Evolutionary conservation across 1,139 yeast genomes (phyloP), one percentile per base, ranked within the genome.

Genomic region (Yamadazyma dushanensis): DNA sequence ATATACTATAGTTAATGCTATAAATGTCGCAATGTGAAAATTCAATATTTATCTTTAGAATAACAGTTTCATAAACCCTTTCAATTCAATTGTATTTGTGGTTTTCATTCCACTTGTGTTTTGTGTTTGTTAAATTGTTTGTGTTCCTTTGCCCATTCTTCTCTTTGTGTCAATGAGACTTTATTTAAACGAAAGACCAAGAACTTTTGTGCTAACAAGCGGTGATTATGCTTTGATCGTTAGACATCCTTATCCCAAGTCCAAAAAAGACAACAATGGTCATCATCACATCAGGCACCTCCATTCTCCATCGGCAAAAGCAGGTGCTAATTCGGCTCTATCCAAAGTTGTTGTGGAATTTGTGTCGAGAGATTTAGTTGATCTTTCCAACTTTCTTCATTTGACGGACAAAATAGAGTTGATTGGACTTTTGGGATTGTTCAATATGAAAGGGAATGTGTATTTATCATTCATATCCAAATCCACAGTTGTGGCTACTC

Each of bases 401-500:
- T 53, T 76, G 7, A 62, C 73, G 3, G 62, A 66, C 1, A 53
- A 50, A 27, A 54, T 60, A 31, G 59, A 60, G 30, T 63, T 78
- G 30, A 57, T 66, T 41, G 90, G 86, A 2, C 68, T 83, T 26
- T 54, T 83, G 24, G 94, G 94, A 1, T 56, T 83, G 18, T 60
- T 81, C 17, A 63, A 70, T 24, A 57, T 80, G 16, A 79, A 80
- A 45, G 75, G 75, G 4, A 66, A 70, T 33, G 65, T 78, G 6
- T 82, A 70, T 48, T 55, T 82, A 16, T 82, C 82, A 2, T 73
- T 83, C 32, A 71, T 84, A 26, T 74, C 83, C 3, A 66, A 70
- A 15, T 69, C 76, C n/a, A 61, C 62, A 20, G 72, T 71, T 26
- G 78, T 79, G 10, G 92, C 86, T 0, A 71, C 78, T 15, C 81